Percentiles rank a stretch among this genome's conserved stretches.
phyloP scores from a whole-genome alignment of 495 filamentous ascomycete genomes.

The Letharia lupina region DNA sequence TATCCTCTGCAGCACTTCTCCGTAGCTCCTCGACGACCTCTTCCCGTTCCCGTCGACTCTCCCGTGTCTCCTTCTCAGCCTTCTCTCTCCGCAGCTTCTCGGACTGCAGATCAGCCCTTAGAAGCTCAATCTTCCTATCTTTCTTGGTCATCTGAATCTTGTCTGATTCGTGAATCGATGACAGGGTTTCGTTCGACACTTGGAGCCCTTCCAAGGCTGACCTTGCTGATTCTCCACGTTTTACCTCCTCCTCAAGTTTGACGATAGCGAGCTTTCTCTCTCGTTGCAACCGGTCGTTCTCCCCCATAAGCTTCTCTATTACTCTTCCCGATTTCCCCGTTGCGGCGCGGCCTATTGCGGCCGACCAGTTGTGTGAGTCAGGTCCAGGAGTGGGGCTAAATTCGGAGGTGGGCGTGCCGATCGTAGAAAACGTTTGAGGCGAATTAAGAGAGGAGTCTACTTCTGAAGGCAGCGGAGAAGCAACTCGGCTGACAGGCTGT shows the following conservation, averaged over 20 bases:
- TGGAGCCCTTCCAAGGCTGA: slow-evolving; percentile 64
- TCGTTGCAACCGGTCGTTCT: slow-evolving; percentile 76
- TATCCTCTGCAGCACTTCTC: slow-evolving; percentile 53
- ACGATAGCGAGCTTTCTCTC: slow-evolving; percentile 68
- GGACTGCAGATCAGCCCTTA: slow-evolving; percentile 55
- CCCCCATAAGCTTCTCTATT: slow-evolving; percentile 79
- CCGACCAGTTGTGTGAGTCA: slow-evolving; percentile 46
- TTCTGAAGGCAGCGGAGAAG: slow-evolving; percentile 26
- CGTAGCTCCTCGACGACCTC: slow-evolving; percentile 48
- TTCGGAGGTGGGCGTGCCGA: slow-evolving; percentile 35
- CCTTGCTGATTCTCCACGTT: slow-evolving; percentile 61
- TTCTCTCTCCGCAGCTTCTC: slow-evolving; percentile 57
- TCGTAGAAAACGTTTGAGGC: slow-evolving; percentile 27
- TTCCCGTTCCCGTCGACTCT: slow-evolving; percentile 53
- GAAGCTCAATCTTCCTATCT: slow-evolving; percentile 69
- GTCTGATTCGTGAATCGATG: slow-evolving; percentile 59
- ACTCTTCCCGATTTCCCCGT: slow-evolving; percentile 89
- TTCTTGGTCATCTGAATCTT: slow-evolving; percentile 64
- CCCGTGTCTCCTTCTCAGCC: slow-evolving; percentile 54
- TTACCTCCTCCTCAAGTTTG: slow-evolving; percentile 32
- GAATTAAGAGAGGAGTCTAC: slow-evolving; percentile 20
- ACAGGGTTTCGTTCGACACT: slow-evolving; percentile 59
- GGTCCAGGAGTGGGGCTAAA: slow-evolving; percentile 22
- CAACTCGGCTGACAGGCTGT: slow-evolving; percentile 6
- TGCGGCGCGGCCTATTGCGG: slow-evolving; percentile 67